A percentile compares a stretch with the other conserved stretches of the same genome.
phyloP scores from a whole-genome alignment of 768 basidiomycete genomes.

The Collybia mongolica region DNA sequence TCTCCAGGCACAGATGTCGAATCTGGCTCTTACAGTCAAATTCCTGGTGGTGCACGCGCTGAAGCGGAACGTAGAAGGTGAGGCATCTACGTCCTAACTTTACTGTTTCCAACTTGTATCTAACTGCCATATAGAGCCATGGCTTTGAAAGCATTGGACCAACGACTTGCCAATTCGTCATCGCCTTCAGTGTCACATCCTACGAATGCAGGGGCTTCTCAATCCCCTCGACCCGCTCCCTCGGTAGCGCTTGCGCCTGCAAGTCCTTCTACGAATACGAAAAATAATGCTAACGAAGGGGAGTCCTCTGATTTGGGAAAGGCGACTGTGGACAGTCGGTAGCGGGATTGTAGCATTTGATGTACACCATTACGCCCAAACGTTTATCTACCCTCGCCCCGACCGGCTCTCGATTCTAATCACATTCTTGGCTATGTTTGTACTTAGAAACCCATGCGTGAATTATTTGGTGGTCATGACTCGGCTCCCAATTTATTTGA shows the following conservation, averaged over 20 bases:
- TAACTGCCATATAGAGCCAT: constrained; percentile 64
- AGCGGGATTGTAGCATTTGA: constrained; percentile 2
- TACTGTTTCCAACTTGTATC: constrained; percentile 4
- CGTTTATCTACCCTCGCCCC: constrained; percentile 12
- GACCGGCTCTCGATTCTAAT: constrained; percentile 9
- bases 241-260: constrained; percentile 26
- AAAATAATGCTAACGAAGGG: constrained; percentile 35
- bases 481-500: neutral
- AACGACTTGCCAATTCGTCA: constrained; percentile 73
- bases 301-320: constrained; percentile 31
- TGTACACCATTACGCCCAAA: constrained; percentile 2
- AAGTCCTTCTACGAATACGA: constrained; percentile 19
- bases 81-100: neutral
- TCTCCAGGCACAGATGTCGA: constrained; percentile 64
- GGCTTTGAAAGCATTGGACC: constrained; percentile 95
- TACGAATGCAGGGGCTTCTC: constrained; percentile 26
- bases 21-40: constrained; percentile 64
- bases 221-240: constrained; percentile 29
- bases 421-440: constrained; percentile 5
- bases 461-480: neutral
- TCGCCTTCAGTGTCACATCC: constrained; percentile 38
- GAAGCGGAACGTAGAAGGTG: constrained; percentile 96
- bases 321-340: constrained; percentile 24
- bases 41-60: constrained; percentile 88
- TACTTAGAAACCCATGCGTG: constrained; percentile 5